Conservation (phyloP, 2,329 filamentous ascomycete species). For the Aspergillus texensis region DNA sequence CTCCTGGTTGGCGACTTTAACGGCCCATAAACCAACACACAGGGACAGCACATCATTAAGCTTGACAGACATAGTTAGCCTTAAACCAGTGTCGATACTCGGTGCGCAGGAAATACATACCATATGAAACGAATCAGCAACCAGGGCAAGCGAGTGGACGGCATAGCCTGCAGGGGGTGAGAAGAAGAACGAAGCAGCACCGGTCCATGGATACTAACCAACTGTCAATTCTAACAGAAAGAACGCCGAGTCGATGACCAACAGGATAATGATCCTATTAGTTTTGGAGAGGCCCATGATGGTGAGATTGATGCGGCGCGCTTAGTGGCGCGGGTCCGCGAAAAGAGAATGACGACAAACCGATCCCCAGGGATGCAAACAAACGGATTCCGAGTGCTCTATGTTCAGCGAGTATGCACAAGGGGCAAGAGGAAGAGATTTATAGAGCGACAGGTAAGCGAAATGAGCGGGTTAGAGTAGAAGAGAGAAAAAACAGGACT, state of each 20-base stretch:
- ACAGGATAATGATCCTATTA: slow-evolving; percentile 87
- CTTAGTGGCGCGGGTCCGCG: slow-evolving; percentile 24
- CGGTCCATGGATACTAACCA: slow-evolving; percentile 48
- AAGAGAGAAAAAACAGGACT: background rate
- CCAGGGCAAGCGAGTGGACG: slow-evolving; percentile 87
- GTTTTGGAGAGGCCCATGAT: slow-evolving; percentile 88
- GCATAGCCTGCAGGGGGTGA: slow-evolving; percentile 62
- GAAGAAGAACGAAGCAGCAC: slow-evolving; percentile 17
- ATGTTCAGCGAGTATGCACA: background rate
- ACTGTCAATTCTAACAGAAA: slow-evolving; percentile 86
- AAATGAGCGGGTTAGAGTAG: background rate
- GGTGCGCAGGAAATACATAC: slow-evolving; percentile 49
- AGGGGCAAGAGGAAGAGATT: background rate
- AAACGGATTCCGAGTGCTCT: background rate
- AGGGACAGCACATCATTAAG: slow-evolving; percentile 97
- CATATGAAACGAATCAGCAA: slow-evolving; percentile 99
- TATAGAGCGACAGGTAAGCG: background rate
- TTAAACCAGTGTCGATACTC: background rate
- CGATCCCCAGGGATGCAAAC: background rate
- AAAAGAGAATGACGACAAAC: slow-evolving; percentile 8
- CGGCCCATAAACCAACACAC: slow-evolving; percentile 90
- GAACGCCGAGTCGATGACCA: slow-evolving; percentile 85
- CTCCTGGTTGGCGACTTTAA: slow-evolving; percentile 81
- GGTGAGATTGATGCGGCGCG: slow-evolving; percentile 24
- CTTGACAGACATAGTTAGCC: slow-evolving; percentile 46